Evolutionary conservation across 495 filamentous ascomycete genomes (phyloP).

Genomic region (Penicillium canescens): DNA sequence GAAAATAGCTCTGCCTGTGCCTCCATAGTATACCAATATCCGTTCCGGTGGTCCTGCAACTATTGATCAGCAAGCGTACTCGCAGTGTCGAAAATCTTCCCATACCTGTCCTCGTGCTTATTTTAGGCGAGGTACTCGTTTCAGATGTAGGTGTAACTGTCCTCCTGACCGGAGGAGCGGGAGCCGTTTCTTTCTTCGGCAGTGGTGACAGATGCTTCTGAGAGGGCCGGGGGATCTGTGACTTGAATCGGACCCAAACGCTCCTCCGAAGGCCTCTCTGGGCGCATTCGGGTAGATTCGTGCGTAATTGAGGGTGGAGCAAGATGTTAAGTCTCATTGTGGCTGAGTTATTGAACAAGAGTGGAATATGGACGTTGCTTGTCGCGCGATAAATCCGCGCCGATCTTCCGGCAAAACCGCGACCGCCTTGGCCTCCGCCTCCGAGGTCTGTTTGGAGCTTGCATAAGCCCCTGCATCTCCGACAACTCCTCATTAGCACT

Average conservation of each 20-base stretch:
- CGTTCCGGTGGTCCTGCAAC: constrained; percentile 49
- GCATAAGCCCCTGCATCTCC: background rate
- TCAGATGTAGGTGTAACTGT: constrained; percentile 12
- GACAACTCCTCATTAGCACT: background rate
- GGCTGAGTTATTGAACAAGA: background rate
- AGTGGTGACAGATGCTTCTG: constrained; percentile 24
- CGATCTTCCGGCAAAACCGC: constrained; percentile 1
- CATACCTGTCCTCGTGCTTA: constrained; percentile 32
- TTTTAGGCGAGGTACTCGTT: constrained; percentile 15
- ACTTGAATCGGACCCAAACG: constrained; percentile 34
- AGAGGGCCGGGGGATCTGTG: constrained; percentile 24
- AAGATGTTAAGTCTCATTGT: constrained; percentile 33
- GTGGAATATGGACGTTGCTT: constrained; percentile 10
- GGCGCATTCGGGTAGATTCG: constrained; percentile 22
- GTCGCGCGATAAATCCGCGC: constrained; percentile 2
- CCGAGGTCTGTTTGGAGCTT: constrained; percentile 11
- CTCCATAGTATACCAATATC: constrained; percentile 72
- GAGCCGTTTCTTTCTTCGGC: constrained; percentile 23
- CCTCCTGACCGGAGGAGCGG: constrained; percentile 7
- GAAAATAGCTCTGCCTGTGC: constrained; percentile 64
- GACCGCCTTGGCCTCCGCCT: constrained; percentile 21
- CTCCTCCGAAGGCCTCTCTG: constrained; percentile 29
- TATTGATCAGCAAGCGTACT: constrained; percentile 14
- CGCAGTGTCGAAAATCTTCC: background rate
- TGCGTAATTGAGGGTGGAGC: constrained; percentile 37